Base-by-base conservation (phyloP, 306 rosid species). In the Mucuna pruriens region DNA sequence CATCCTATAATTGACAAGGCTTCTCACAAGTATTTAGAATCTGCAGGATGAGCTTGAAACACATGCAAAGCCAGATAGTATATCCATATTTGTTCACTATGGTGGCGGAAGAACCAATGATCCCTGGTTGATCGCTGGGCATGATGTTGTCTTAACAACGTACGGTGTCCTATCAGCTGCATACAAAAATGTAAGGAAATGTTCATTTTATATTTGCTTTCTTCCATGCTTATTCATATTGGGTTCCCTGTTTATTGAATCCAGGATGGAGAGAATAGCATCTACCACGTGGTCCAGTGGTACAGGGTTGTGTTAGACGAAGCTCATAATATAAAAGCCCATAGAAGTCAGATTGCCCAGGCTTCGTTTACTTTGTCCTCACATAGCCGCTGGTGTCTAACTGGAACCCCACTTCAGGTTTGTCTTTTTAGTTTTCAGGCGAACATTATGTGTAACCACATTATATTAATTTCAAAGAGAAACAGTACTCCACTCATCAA, bases 331-430 rank as follows among this genome's bases (percentile, higher is more conserved):
- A 94, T 94, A 22, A 92, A 94, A 82, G 80, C 92, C 81, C 81
- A 83, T 66, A 90, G 34, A 83, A 78, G 82, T 26, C 93, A 88
- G 85, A 84, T 61, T 76, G 94, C 98, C 16, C 86, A 79, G 78
- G 89, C 98, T 85, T 82, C 90, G 78, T 88, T 86, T 79, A 19
- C 92, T 26, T 70, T 94, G 85, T 84, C 97, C 58, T 91, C 97
- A 1, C 86, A 84, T 83, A 92, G 97, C 85, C 90, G 98, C 54
- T 94, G 98, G 98, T 94, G 98, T 87, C 82, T 94, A 22, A 92
- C 98, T 48, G 98, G 98, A 90, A 94, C 97, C 4, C 96, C 98
- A 6, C 84, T 94, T 83, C 98, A 94, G 98, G 97, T 92, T 61
- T 69, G 72, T 62, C 42, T 78, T 72, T 75, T 61, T 76, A 19